Conservation (phyloP, 2,329 filamentous ascomycete species). For the Phyllosticta ampelicida region DNA sequence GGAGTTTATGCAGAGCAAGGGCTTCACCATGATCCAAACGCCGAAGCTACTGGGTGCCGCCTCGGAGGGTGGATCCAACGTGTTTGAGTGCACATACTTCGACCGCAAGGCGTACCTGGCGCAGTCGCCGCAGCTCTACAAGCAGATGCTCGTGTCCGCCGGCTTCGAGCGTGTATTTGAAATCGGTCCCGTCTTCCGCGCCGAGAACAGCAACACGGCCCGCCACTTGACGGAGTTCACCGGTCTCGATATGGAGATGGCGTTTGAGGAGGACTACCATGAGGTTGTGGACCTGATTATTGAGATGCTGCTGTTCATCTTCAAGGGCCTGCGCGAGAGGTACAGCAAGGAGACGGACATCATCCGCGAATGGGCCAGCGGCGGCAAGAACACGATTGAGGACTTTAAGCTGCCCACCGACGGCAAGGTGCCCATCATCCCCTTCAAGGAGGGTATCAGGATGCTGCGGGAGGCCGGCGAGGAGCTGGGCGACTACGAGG, state of each 20-base stretch:
- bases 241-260: constrained; percentile 83
- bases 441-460: constrained; percentile 66
- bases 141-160: constrained; percentile 75
- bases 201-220: constrained; percentile 77
- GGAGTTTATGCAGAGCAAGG: constrained; percentile 64
- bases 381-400: constrained; percentile 59
- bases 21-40: constrained; percentile 77
- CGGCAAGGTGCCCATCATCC: constrained; percentile 65
- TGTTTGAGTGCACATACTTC: constrained; percentile 87
- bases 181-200: constrained; percentile 71
- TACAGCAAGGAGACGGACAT: constrained; percentile 64
- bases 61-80: constrained; percentile 85
- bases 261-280: constrained; percentile 66
- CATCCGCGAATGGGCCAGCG: constrained; percentile 41
- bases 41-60: constrained; percentile 83
- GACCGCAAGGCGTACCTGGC: constrained; percentile 70
- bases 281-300: constrained; percentile 66
- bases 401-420: constrained; percentile 63
- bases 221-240: constrained; percentile 84
- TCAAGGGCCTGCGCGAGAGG: constrained; percentile 57
- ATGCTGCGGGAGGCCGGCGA: constrained; percentile 69
- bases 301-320: constrained; percentile 65
- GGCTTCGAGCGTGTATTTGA: constrained; percentile 68
- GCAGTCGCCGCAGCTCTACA: constrained; percentile 77
- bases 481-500: constrained; percentile 65